These are phyloP conservation scores for Royoungia palumana DNA, from an alignment of 768 basidiomycete genomes.

Conservation along the genomic window DNA sequence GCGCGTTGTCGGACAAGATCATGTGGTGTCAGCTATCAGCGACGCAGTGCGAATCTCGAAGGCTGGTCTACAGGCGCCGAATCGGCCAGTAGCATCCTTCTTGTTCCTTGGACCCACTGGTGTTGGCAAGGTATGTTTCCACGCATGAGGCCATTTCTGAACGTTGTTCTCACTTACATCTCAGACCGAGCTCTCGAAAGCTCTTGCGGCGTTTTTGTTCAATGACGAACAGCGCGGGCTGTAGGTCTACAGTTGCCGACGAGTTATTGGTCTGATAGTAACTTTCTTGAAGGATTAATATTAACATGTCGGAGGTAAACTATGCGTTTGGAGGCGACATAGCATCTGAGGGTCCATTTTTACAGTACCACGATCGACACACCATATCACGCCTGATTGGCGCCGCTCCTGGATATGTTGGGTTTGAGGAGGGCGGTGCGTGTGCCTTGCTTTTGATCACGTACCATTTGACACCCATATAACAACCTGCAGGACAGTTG, in stretches of 20 bases:
- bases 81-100: conserved; percentile 89
- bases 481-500: conserved; percentile 43
- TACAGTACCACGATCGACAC: conserved; percentile 86
- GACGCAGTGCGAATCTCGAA: conserved; percentile 92
- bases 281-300: conserved; percentile 60
- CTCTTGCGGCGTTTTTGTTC: conserved; percentile 84
- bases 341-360: not conserved
- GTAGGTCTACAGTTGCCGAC: conserved; percentile 41
- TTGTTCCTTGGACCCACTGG: conserved; percentile 88
- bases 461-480: not conserved
- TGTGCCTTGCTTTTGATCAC: not conserved
- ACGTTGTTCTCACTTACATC: conserved; percentile 1
- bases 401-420: conserved; percentile 89
- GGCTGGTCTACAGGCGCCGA: conserved; percentile 85
- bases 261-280: not conserved
- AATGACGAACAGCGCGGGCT: conserved; percentile 84
- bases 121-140: conserved; percentile 63
- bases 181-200: conserved; percentile 83
- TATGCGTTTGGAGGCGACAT: not conserved
- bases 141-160: not conserved
- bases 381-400: conserved; percentile 90
- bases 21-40: conserved; percentile 80
- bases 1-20: conserved; percentile 88
- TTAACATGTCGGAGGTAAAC: conserved; percentile 85
- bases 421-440: conserved; percentile 66